A percentile compares a stretch with the other conserved stretches of the same genome.
Conservation (phyloP, 1,284 basidiomycete species). For the Apiotrichum sp. region DNA sequence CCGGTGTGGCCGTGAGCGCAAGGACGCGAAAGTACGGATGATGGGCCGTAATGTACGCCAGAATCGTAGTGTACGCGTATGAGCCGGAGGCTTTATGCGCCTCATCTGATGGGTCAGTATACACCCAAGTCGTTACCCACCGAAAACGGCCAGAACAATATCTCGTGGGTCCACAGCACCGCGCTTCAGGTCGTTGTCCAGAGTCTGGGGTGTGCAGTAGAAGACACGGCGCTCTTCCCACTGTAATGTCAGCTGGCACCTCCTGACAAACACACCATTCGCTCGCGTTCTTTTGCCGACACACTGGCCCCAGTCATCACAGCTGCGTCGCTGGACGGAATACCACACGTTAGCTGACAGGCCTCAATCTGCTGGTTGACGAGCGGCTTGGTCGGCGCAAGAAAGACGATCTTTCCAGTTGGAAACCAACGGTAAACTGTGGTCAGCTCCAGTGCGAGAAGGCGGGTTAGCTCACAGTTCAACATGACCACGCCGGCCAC, state of each 20-base stretch:
- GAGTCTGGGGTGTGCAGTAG: conserved; percentile 96
- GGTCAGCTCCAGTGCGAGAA: not conserved
- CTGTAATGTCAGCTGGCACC: conserved; percentile 19
- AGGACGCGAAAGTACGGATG: conserved; percentile 91
- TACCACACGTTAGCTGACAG: conserved; percentile 88
- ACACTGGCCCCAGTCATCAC: conserved; percentile 72
- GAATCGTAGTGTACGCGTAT: conserved; percentile 85
- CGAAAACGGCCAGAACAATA: conserved; percentile 61
- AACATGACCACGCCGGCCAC: conserved; percentile 96
- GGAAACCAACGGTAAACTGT: conserved; percentile 90
- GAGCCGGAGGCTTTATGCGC: conserved; percentile 91
- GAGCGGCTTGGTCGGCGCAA: conserved; percentile 91
- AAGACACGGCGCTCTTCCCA: conserved; percentile 73
- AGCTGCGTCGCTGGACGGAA: conserved; percentile 76
- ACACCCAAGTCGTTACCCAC: conserved; percentile 51
- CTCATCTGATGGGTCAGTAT: conserved; percentile 61
- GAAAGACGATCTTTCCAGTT: conserved; percentile 85
- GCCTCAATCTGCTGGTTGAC: conserved; percentile 93
- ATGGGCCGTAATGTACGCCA: conserved; percentile 84
- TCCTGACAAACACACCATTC: conserved; percentile 53
- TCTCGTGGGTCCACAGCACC: conserved; percentile 69
- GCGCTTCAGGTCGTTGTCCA: conserved; percentile 76
- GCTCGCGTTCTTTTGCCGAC: conserved; percentile 50
- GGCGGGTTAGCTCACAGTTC: conserved; percentile 60
- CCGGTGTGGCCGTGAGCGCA: conserved; percentile 93